phyloP scores from a whole-genome alignment of 192 early-diverging fungal genomes.

The Gonapodya prolifera region DNA sequence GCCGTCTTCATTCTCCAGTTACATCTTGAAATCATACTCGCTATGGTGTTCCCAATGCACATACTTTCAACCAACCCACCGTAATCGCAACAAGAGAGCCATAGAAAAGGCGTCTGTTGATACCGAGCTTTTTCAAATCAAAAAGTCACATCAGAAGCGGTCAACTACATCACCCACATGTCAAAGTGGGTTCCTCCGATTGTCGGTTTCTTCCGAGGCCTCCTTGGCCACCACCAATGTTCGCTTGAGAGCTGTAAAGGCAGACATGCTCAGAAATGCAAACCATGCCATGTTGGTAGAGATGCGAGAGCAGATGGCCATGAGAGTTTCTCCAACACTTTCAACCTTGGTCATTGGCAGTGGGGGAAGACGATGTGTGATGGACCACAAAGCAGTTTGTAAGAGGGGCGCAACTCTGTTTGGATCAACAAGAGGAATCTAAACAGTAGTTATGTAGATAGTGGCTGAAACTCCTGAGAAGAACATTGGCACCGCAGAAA shows the following conservation, averaged over 20 bases:
- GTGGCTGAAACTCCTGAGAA: background rate
- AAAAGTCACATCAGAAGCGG: too few species aligned
- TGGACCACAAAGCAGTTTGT: background rate
- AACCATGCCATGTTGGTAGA: background rate
- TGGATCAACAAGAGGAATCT: background rate
- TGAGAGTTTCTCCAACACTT: background rate
- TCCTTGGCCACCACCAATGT: background rate
- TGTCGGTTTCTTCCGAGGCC: background rate
- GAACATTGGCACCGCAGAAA: background rate
- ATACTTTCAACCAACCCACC: background rate
- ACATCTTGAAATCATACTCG: too few species aligned
- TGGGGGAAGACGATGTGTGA: background rate
- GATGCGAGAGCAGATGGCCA: background rate
- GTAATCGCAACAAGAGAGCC: background rate
- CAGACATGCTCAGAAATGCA: background rate
- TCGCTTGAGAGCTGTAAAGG: background rate
- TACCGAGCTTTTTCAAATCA: too few species aligned
- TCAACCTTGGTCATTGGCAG: background rate
- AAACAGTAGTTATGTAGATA: background rate
- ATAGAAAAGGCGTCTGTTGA: background rate
- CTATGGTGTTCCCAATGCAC: too few species aligned
- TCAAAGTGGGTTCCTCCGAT: background rate
- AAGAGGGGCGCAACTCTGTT: background rate
- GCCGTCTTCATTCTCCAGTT: too few species aligned
- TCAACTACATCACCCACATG: background rate